Percentiles rank a stretch among this genome's conserved stretches.
These are phyloP conservation scores for Penstemon eatonii DNA, from an alignment of 257 asterid species.

Conservation along the genomic window DNA sequence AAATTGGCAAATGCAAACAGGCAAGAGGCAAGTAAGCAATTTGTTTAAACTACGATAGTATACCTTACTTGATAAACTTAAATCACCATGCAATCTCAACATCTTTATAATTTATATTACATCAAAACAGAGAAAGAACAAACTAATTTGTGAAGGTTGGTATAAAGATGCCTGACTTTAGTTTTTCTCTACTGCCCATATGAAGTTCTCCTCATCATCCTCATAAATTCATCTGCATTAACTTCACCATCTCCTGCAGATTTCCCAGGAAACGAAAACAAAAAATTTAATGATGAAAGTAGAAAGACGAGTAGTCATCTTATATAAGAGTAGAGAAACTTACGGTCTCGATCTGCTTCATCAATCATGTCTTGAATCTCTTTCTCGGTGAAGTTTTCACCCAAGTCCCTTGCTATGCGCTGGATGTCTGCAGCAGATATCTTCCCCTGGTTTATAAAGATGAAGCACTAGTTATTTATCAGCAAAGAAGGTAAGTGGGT, in stretches of 20 bases:
- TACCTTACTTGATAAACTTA: neutral
- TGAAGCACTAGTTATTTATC: slow-evolving; percentile 20
- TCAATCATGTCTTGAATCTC: slow-evolving; percentile 92
- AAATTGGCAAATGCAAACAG: too few relatives aligned
- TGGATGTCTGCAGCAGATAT: slow-evolving; percentile 85
- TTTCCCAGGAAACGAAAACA: slow-evolving; percentile 6
- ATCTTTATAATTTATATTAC: slow-evolving; percentile 17
- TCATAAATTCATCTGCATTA: slow-evolving; percentile 69
- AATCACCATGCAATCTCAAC: neutral
- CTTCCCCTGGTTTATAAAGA: slow-evolving; percentile 63
- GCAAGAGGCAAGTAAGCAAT: neutral
- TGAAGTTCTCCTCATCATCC: slow-evolving; percentile 93
- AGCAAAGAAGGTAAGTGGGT: slow-evolving; percentile 15
- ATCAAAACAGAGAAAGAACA: slow-evolving; percentile 10
- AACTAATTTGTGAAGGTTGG: neutral
- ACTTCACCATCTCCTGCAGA: slow-evolving; percentile 92
- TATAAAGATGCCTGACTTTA: neutral
- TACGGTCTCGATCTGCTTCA: slow-evolving; percentile 96
- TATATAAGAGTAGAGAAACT: slow-evolving; percentile 33
- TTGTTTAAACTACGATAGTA: neutral
- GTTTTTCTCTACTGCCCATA: slow-evolving; percentile 49
- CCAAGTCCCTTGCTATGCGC: slow-evolving; percentile 78
- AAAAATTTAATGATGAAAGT: neutral
- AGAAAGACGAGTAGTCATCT: neutral
- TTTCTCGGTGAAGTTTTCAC: slow-evolving; percentile 64